Conservation (phyloP, 768 basidiomycete species). For the Boletus reticuloceps region DNA sequence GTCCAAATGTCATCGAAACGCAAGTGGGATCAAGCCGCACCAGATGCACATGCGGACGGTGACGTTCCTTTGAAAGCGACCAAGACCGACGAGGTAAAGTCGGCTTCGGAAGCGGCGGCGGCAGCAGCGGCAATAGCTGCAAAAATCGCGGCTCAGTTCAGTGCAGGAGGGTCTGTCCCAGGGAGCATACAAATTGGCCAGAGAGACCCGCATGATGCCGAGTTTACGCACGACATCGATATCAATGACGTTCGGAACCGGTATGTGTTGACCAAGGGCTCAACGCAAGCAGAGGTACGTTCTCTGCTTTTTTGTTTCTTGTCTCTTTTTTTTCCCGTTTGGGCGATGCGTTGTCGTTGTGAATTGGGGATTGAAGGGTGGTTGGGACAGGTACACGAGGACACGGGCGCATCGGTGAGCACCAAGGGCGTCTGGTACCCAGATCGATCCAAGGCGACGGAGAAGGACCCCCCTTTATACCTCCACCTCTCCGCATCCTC, state of each 20-base stretch:
- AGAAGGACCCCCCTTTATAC: conserved; percentile 91
- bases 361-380: background rate
- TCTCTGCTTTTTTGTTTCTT: background rate
- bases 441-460: conserved; percentile 85
- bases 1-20: conserved; percentile 64
- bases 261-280: conserved; percentile 90
- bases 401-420: conserved; percentile 89
- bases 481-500: conserved; percentile 85
- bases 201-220: conserved; percentile 72
- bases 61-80: conserved; percentile 42
- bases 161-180: conserved; percentile 38
- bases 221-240: conserved; percentile 89
- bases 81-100: conserved; percentile 49
- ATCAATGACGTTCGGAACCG: conserved; percentile 96
- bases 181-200: conserved; percentile 42
- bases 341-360: background rate
- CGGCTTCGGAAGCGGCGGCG: conserved; percentile 59
- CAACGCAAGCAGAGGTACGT: conserved; percentile 87
- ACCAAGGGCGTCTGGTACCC: conserved; percentile 98
- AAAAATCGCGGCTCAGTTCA: conserved; percentile 90
- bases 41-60: conserved; percentile 42
- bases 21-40: conserved; percentile 75
- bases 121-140: conserved; percentile 88
- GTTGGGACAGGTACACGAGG: conserved; percentile 75
- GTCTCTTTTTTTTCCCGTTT: background rate